Evolutionary conservation across 169 alveolate species (phyloP), one percentile per base, ranked within the genome.

Genomic region (Eimeria mitis): DNA sequence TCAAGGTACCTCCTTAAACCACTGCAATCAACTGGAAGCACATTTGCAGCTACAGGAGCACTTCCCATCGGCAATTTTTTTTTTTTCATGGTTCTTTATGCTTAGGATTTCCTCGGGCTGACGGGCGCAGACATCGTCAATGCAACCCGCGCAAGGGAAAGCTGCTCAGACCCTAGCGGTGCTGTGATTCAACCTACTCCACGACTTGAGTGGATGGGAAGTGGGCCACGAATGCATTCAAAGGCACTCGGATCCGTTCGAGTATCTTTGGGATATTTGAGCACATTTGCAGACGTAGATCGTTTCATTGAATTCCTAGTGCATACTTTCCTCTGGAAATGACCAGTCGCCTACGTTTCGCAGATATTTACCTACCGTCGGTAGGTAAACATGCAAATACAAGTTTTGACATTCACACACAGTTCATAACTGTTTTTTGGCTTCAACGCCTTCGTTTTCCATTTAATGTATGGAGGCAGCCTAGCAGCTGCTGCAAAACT

Each of bases 181-280:
- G 79, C 94, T 47, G 13, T 52, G 65, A 23, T 40, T 76, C 87
- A 63, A 23, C 59, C 87, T 42, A 37, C 87, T 89, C 34, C 76
- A 59, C 37, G 40, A 37, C n/a, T 70, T 11, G 84, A 49, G 34
- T 28, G 94, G 94, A 42, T 73, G 52, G 75, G 59, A 75, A 14
- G 42, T 89, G 75, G 87, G 56, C 76, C 85, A 76, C 84, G 85
- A 14, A 31, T 70, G 84, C n/a, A 68, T 19, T 3, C 89, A 73
- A 96, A 89, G 95, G 96, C 97, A 9, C 71, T 91, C 40, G 97
- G 97, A 23, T 91, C 97, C 6, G 96, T 96, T 31, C 94, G 97
- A 11, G 79, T 95, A 31, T 95, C 97, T 49, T 70, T 96, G 63
- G 97, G 97, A n/a, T 96, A 96, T 49, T 63, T 96, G 68, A 92